Evolutionary conservation across 1,284 basidiomycete species (phyloP), one percentile per base, ranked within the genome.

Genomic region (Ustilago hordei): DNA sequence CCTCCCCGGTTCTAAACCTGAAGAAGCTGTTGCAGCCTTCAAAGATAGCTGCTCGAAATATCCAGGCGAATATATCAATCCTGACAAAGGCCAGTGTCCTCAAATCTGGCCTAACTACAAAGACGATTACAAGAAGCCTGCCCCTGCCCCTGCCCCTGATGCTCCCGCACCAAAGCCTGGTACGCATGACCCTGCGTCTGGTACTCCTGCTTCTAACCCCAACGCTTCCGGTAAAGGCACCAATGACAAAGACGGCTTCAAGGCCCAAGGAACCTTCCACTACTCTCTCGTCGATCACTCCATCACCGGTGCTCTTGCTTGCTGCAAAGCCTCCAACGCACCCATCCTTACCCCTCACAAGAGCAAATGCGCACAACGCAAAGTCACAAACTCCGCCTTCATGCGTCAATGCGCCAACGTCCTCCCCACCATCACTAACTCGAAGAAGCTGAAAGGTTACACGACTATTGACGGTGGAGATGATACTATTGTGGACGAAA

Each of bases 231-330:
- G 67, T 4, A 62, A 62, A 31, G 19, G 8, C 9, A 70, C 73
- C 35, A 75, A 70, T 59, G 64, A 66, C 36, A 53, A 57, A 31
- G 58, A 66, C 34, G 68, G 68, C 6, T 76, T 76, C 69, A 63
- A 71, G 4, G 57, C 32, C 38, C 1, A 43, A 8, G 74, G 74
- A 9, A 71, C 59, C 1, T 76, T 76, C 55, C 58, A 57, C 50
- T 76, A 76, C 53, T 19, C 69, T 0, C 56, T 76, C 2, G 64
- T 68, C 54, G 74, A 76, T 35, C 60, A 71, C 32, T 34, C 64
- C 39, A 65, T 76, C 47, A 71, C 74, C 23, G 62, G 41, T n/a
- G 35, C 53, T 9, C 47, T 69, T 12, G 55, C 55, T 2, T 76
- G 74, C 47, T 76, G 74, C 43, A 48, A 57, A 36, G 60, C 38